A percentile compares a stretch with the other conserved stretches of the same genome.
Evolutionary conservation across 805 yeast genomes (phyloP).

Genomic region (Isabelozyma heimii): DNA sequence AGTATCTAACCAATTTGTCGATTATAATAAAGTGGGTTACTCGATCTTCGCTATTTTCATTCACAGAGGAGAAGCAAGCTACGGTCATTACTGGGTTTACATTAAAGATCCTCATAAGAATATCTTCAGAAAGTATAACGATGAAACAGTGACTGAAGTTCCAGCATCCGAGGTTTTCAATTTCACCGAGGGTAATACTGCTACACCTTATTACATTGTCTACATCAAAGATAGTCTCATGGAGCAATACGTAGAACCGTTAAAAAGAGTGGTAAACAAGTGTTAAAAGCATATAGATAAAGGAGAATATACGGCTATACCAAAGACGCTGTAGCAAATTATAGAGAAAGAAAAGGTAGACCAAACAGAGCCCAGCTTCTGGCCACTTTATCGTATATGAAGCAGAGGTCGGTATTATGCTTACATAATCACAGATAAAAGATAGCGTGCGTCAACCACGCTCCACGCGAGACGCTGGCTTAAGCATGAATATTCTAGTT

Average conservation of each 20-base stretch:
- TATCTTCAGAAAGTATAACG: constrained; percentile 87
- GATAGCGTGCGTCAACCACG: not conserved
- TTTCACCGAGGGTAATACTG: constrained; percentile 67
- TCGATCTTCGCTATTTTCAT: constrained; percentile 88
- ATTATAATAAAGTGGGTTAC: constrained; percentile 66
- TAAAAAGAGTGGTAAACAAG: constrained; percentile 43
- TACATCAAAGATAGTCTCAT: constrained; percentile 67
- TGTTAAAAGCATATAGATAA: not conserved
- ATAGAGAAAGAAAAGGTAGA: too few species aligned
- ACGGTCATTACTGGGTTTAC: constrained; percentile 97
- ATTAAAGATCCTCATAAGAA: constrained; percentile 70
- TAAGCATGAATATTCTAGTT: not conserved
- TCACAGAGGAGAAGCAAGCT: constrained; percentile 93
- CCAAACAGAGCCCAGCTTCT: too few species aligned
- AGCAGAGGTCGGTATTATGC: not conserved
- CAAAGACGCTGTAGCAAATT: too few species aligned
- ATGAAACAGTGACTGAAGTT: constrained; percentile 89
- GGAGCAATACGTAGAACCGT: constrained; percentile 57
- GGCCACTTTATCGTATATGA: too few species aligned
- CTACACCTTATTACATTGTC: constrained; percentile 91
- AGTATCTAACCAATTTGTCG: constrained; percentile 60
- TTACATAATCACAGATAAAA: not conserved
- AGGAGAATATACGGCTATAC: not conserved
- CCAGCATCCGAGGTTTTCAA: constrained; percentile 62
- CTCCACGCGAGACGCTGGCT: not conserved